These are phyloP conservation scores for Colletotrichum cuscutae DNA, from an alignment of 2,329 filamentous ascomycete species.

Conservation along the genomic window DNA sequence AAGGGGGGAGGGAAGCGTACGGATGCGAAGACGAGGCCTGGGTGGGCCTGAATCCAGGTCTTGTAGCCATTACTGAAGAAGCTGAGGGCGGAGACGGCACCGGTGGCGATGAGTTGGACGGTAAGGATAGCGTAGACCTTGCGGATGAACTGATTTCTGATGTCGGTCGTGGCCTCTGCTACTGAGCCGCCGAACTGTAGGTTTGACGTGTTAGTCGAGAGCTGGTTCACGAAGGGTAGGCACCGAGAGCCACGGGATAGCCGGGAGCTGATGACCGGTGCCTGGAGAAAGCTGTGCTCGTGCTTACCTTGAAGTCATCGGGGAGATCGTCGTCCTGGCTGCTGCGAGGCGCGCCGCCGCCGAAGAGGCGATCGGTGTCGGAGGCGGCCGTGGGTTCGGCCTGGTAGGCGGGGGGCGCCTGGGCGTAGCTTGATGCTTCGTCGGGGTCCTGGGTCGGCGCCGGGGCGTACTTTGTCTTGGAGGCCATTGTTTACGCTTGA, in stretches of 20 bases:
- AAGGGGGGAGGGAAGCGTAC: conserved; percentile 53
- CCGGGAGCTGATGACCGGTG: no score
- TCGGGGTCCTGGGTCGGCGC: conserved; percentile 90
- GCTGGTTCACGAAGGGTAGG: not conserved
- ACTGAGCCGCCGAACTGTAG: conserved; percentile 90
- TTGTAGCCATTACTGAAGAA: conserved; percentile 87
- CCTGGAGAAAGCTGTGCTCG: not conserved
- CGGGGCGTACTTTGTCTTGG: conserved; percentile 83
- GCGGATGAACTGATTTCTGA: conserved; percentile 95
- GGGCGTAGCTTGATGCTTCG: conserved; percentile 74
- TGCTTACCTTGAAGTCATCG: conserved; percentile 90
- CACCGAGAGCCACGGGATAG: not conserved
- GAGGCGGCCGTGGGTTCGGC: conserved; percentile 58
- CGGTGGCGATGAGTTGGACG: conserved; percentile 89
- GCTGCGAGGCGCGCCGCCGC: conserved; percentile 74
- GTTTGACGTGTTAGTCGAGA: conserved; percentile 25
- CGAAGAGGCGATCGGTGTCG: conserved; percentile 67
- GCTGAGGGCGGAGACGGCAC: conserved; percentile 81
- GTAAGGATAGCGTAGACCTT: conserved; percentile 99
- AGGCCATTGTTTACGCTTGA: conserved; percentile 64
- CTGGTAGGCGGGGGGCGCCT: conserved; percentile 86
- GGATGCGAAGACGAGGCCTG: conserved; percentile 87
- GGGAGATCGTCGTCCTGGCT: conserved; percentile 88
- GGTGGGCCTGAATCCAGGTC: conserved; percentile 85
- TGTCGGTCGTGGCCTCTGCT: conserved; percentile 92